These are phyloP conservation scores for Penicillium vulpinum DNA, from an alignment of 2,329 filamentous ascomycete species.

Conservation along the genomic window DNA sequence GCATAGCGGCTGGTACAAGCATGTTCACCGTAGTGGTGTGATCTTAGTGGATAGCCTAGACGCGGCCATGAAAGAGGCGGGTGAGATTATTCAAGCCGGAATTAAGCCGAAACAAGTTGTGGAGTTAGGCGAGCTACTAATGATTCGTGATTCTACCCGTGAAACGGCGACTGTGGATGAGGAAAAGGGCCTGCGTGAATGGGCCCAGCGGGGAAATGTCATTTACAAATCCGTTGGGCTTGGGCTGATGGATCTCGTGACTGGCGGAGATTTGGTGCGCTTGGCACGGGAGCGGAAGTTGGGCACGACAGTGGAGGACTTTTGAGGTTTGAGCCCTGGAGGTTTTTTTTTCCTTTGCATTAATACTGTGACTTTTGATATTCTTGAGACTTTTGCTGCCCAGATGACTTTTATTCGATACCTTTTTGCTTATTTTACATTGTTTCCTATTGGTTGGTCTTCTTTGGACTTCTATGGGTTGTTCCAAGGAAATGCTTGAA, in stretches of 20 bases:
- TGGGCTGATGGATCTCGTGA: conserved; percentile 67
- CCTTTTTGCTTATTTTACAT: conserved; percentile 8
- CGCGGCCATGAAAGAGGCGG: conserved; percentile 77
- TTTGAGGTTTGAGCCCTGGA: conserved; percentile 29
- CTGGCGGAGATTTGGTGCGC: conserved; percentile 59
- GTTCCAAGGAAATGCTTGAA: conserved; percentile 1
- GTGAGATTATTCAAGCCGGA: conserved; percentile 79
- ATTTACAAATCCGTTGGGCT: conserved; percentile 70
- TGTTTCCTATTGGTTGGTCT: not conserved
- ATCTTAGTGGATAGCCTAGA: conserved; percentile 69
- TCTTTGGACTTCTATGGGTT: not conserved
- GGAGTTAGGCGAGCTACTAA: conserved; percentile 79
- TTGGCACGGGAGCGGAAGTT: conserved; percentile 58
- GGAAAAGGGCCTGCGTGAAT: conserved; percentile 53
- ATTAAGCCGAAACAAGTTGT: conserved; percentile 74
- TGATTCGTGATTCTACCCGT: conserved; percentile 58
- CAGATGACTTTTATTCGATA: too few relatives aligned
- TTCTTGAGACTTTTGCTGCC: too few relatives aligned
- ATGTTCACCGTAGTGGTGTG: conserved; percentile 59
- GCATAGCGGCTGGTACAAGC: conserved; percentile 52
- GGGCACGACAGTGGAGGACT: conserved; percentile 51
- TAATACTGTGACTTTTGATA: too few relatives aligned
- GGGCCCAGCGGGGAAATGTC: conserved; percentile 64
- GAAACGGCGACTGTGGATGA: conserved; percentile 35
- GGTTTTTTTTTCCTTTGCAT: too few relatives aligned